A percentile compares a stretch with the other conserved stretches of the same genome.
These are phyloP conservation scores for Paracorniculantispora psalliotae DNA, from an alignment of 2,329 filamentous ascomycete species.

Conservation along the genomic window DNA sequence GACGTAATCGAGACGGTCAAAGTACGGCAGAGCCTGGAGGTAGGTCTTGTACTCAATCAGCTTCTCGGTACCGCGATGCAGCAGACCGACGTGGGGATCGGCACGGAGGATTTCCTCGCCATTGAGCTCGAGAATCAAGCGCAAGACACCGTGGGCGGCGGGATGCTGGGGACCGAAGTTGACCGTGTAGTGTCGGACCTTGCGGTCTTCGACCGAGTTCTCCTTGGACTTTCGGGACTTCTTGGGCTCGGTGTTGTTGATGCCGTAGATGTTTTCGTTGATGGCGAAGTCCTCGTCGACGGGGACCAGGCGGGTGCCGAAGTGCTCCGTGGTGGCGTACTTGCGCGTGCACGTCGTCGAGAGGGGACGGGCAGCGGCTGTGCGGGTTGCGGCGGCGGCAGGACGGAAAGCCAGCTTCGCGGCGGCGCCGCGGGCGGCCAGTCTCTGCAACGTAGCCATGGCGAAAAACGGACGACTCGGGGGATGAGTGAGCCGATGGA, in stretches of 20 bases:
- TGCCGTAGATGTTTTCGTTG: conserved; percentile 45
- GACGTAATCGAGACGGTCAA: conserved; percentile 97
- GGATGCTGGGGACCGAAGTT: conserved; percentile 99
- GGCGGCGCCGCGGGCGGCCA: conserved; percentile 66
- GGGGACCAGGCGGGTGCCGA: conserved; percentile 58
- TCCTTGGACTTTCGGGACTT: conserved; percentile 43
- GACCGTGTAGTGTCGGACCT: conserved; percentile 98
- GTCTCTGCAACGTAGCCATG: conserved; percentile 70
- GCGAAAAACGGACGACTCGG: conserved; percentile 28
- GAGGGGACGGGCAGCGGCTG: conserved; percentile 51
- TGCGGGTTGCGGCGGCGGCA: conserved; percentile 23
- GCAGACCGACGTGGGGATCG: conserved; percentile 92
- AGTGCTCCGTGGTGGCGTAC: conserved; percentile 51
- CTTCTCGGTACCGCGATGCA: conserved; percentile 98
- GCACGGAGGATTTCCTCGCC: conserved; percentile 96
- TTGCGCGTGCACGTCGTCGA: conserved; percentile 60
- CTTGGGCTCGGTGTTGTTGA: conserved; percentile 37
- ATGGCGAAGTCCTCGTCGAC: conserved; percentile 60
- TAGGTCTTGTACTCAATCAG: conserved; percentile 99
- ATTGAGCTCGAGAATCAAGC: conserved; percentile 94
- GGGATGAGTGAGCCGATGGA: conserved; percentile 21
- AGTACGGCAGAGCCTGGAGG: conserved; percentile 95
- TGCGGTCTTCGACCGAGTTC: conserved; percentile 57
- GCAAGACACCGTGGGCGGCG: conserved; percentile 94
- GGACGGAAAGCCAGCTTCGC: conserved; percentile 55